These are phyloP conservation scores for Atkinsonella texensis DNA, from an alignment of 2,329 filamentous ascomycete genomes.

Conservation along the genomic window DNA sequence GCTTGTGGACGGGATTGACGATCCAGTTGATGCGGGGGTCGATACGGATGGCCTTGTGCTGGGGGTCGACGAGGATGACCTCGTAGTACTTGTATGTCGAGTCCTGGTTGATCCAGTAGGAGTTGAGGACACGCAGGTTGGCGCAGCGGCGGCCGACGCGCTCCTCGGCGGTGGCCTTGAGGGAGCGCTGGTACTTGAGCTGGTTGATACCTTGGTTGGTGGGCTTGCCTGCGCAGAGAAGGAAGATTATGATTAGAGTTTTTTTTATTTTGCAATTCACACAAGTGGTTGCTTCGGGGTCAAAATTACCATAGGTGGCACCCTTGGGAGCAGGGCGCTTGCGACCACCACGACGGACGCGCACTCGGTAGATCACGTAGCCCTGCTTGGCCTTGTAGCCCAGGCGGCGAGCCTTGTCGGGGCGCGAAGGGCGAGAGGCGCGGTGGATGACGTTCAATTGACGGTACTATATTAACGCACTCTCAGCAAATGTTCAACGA, in stretches of 20 bases:
- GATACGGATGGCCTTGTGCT: slow-evolving; percentile 99
- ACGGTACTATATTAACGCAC: slow-evolving; percentile 98
- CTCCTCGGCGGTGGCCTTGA: slow-evolving; percentile 96
- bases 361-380: slow-evolving; percentile 99
- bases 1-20: slow-evolving; percentile 99
- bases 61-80: slow-evolving; percentile 98
- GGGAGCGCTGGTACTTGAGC: slow-evolving; percentile 99
- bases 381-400: slow-evolving; percentile 99
- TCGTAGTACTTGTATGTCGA: slow-evolving; percentile 99
- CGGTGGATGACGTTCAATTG: slow-evolving; percentile 99
- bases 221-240: slow-evolving; percentile 67
- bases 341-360: slow-evolving; percentile 96
- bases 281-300: background rate
- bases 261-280: background rate
- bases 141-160: slow-evolving; percentile 98
- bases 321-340: slow-evolving; percentile 95
- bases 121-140: slow-evolving; percentile 99
- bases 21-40: slow-evolving; percentile 99
- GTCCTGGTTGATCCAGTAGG: slow-evolving; percentile 99
- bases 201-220: slow-evolving; percentile 99
- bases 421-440: slow-evolving; percentile 92
- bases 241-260: background rate
- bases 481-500: slow-evolving; percentile 99
- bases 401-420: slow-evolving; percentile 99
- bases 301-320: slow-evolving; percentile 79